Percentiles rank a stretch among this genome's conserved stretches.
phyloP scores from a whole-genome alignment of 805 yeast species.

The Metschnikowia chrysomelidarum region DNA sequence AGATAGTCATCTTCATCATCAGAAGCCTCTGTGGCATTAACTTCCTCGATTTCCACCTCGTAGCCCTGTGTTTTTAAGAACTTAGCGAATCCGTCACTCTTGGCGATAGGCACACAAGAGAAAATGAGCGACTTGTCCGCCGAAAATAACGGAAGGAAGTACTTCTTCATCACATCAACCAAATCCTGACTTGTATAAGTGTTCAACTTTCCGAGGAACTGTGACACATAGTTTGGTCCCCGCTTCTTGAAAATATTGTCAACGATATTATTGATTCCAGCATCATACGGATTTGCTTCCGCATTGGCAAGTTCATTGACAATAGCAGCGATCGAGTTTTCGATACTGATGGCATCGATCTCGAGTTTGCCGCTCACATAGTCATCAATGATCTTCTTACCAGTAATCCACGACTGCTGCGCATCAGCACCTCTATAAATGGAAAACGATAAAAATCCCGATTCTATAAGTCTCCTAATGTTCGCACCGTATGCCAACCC shows the following conservation, averaged over 20 bases:
- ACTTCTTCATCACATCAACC: conserved; percentile 48
- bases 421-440: conserved; percentile 86
- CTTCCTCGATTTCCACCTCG: conserved; percentile 54
- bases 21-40: conserved; percentile 21
- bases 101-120: conserved; percentile 70
- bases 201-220: conserved; percentile 52
- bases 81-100: conserved; percentile 43
- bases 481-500: conserved; percentile 90
- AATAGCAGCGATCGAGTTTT: conserved; percentile 73
- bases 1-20: conserved; percentile 2
- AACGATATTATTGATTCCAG: conserved; percentile 64
- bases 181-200: conserved; percentile 54
- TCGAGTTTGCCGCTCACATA: conserved; percentile 51
- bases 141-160: conserved; percentile 65
- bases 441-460: conserved; percentile 62
- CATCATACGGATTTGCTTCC: conserved; percentile 61
- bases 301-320: conserved; percentile 68
- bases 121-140: conserved; percentile 57
- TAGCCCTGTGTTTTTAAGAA: conserved; percentile 59
- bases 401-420: conserved; percentile 59
- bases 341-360: conserved; percentile 59
- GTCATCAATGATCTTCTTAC: conserved; percentile 60
- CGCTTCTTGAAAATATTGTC: conserved; percentile 67
- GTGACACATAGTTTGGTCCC: conserved; percentile 62
- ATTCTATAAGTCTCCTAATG: conserved; percentile 56